Conservation (phyloP, 2,329 filamentous ascomycete species). For the Sclerotinia sclerotiorum region DNA sequence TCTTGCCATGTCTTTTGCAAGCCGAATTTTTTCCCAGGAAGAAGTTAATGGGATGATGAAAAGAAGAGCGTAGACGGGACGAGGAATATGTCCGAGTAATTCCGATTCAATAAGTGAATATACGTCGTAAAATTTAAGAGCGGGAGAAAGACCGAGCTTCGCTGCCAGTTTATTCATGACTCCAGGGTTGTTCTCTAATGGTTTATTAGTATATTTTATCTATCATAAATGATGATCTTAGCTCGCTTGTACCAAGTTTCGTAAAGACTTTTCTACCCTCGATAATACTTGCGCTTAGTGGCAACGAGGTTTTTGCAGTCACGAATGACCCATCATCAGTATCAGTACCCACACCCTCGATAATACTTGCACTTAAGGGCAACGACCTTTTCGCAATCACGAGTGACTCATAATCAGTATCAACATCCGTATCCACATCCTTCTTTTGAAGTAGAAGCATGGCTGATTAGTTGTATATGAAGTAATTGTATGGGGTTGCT, state of each 20-base stretch:
- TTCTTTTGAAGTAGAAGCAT: too few relatives aligned
- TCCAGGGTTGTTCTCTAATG: conserved; percentile 65
- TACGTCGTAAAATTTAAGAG: conserved; percentile 82
- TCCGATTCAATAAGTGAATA: conserved; percentile 85
- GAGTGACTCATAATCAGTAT: too few relatives aligned
- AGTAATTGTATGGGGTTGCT: neutral
- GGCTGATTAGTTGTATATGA: too few relatives aligned
- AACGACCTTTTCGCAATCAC: neutral
- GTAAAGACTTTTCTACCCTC: neutral
- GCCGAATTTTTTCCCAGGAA: conserved; percentile 74
- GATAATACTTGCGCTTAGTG: neutral
- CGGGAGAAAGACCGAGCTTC: conserved; percentile 77
- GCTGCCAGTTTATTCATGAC: conserved; percentile 83
- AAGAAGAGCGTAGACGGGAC: conserved; percentile 82
- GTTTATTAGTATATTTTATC: neutral
- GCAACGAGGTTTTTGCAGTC: neutral
- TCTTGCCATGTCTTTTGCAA: conserved; percentile 66
- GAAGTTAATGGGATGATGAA: conserved; percentile 86
- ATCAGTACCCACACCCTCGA: too few relatives aligned
- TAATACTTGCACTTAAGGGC: neutral
- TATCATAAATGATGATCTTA: neutral
- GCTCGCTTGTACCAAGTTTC: neutral
- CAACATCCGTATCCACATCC: too few relatives aligned
- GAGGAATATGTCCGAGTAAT: conserved; percentile 81
- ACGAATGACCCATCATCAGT: too few relatives aligned